Conservation (phyloP, 306 rosid species). For the Corylus heterophylla region DNA sequence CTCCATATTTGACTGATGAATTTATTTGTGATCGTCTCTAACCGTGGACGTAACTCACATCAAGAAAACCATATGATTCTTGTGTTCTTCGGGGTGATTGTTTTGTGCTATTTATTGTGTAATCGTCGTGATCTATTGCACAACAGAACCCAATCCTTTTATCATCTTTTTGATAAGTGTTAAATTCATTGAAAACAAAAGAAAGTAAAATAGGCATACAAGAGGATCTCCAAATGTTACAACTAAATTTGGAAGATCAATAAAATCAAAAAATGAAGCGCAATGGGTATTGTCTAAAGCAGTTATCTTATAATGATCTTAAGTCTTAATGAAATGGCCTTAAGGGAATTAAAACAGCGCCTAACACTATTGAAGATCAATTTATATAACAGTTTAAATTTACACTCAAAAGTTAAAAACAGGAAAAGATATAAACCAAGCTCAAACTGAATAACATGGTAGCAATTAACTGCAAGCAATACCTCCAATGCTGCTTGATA, state of each 20-base stretch:
- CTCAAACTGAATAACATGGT: neutral
- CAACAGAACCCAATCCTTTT: neutral
- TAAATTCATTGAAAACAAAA: neutral
- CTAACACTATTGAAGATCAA: neutral
- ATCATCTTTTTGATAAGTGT: neutral
- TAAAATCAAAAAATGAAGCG: neutral
- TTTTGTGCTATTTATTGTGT: too few relatives aligned
- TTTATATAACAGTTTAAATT: neutral
- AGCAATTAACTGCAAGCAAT: slow-evolving; percentile 14
- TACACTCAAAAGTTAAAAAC: neutral
- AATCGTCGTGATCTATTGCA: neutral
- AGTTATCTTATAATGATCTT: neutral
- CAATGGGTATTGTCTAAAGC: neutral
- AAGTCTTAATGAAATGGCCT: neutral
- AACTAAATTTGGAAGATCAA: neutral
- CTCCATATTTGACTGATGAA: too few relatives aligned
- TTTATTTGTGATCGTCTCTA: too few relatives aligned
- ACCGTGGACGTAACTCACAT: too few relatives aligned
- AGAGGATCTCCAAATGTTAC: neutral
- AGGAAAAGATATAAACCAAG: slow-evolving; percentile 18
- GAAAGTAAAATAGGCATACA: neutral
- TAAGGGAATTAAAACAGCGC: neutral
- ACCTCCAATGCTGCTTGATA: slow-evolving; percentile 94
- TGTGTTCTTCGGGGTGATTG: too few relatives aligned
- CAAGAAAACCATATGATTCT: too few relatives aligned